Base-by-base conservation (phyloP, 176 grass and related monocot genomes). In the Zoysia japonica region DNA sequence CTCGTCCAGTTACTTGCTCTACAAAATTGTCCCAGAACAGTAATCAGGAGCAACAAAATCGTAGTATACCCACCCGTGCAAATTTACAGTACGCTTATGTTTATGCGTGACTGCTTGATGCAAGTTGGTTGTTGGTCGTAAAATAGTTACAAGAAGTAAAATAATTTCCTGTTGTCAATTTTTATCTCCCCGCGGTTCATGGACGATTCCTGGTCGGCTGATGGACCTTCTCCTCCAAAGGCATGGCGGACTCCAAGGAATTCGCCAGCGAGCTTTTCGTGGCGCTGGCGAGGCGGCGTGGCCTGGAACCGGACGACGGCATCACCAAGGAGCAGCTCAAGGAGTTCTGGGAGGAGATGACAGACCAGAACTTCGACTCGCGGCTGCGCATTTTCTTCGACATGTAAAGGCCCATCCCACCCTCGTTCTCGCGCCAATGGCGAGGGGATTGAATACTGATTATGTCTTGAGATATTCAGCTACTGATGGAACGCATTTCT, bases 301-400 rank as follows among this genome's bases (percentile, higher is more conserved):
- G 74, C 61, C 71, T 94, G 43, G 84, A 94, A 40, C 80, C 89
- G 1, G 74, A 78, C 3, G 67, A 83, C 10, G 95, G 95, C 80
- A 69, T 98, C 81, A 90, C 51, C 68, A 90, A 88, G 72, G 90
- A 94, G 15, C 85, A 98, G 80, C 67, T 98, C 44, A 84, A 92
- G 80, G 92, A 98, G 72, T 98, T 94, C 67, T 98, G 95, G 95
- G 88, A 90, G 78, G 95, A 92, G 79, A 92, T 98, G 95, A 94
- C 92, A 1, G 76, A 94, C 54, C 92, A 98, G 85, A 98, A 98
- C 87, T 98, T 98, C 45, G 92, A 94, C 80, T 98, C 95, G 4
- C 90, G 88, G 17, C 84, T 98, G 47, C 78, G 86, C 55, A 94
- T 98, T 71, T 98, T 98, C 92, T 98, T 98, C 83, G 95, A 94